These are phyloP conservation scores for Rhynchosporium secalis DNA, from an alignment of 2,329 filamentous ascomycete species.

Conservation along the genomic window DNA sequence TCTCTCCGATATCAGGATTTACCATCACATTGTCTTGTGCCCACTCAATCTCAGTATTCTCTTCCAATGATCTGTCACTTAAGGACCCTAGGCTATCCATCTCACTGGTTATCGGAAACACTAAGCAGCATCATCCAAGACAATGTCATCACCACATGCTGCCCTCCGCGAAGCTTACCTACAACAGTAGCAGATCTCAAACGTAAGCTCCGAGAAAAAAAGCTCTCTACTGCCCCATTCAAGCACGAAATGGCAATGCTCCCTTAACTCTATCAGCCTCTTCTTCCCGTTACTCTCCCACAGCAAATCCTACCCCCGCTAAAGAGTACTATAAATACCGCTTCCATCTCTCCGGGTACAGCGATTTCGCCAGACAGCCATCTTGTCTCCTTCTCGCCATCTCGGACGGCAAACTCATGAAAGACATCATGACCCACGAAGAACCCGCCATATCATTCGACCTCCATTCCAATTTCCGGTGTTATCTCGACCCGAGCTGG, in stretches of 20 bases:
- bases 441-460: background rate
- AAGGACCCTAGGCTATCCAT: constrained; percentile 22
- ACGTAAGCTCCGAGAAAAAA: background rate
- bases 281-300: background rate
- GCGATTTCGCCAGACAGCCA: background rate
- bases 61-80: constrained; percentile 23
- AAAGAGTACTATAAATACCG: background rate
- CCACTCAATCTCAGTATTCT: constrained; percentile 16
- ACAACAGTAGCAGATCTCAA: constrained; percentile 7
- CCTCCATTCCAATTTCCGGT: background rate
- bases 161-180: constrained; percentile 14
- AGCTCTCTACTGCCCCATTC: background rate
- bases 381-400: background rate
- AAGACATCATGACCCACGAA: background rate
- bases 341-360: background rate
- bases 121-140: constrained; percentile 22
- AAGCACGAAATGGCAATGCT: background rate
- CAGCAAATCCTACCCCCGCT: background rate
- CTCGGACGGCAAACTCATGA: background rate
- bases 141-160: constrained; percentile 20
- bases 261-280: background rate
- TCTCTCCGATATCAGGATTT: background rate
- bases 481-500: background rate
- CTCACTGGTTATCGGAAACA: constrained; percentile 27
- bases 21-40: background rate